Evolutionary conservation across 306 rosid genomes (phyloP).

Genomic region (Castanea crenata): DNA sequence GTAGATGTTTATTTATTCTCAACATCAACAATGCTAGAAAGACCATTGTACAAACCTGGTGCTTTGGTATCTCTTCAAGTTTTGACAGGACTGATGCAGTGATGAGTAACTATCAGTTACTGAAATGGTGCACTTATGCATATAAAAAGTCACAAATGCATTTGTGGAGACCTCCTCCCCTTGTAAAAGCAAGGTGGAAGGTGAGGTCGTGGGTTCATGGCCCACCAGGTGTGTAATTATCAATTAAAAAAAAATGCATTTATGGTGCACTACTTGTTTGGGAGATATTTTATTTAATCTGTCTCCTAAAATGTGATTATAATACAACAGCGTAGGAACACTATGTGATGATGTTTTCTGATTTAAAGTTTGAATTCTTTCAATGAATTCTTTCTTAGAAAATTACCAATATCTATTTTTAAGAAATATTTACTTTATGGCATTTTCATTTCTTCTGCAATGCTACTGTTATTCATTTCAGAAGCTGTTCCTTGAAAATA

Average conservation of each 20-base stretch:
- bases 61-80: neutral
- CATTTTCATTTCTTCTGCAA: neutral
- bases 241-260: no score
- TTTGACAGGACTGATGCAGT: neutral
- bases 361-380: neutral
- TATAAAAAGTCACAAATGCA: neutral
- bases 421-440: neutral
- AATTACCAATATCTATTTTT: neutral
- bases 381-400: neutral
- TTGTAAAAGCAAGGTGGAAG: no score
- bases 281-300: neutral
- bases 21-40: neutral
- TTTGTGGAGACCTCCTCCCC: neutral
- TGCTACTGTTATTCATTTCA: slow-evolving; percentile 9
- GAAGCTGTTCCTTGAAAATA: slow-evolving; percentile 4
- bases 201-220: no score
- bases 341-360: neutral
- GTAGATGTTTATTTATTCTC: neutral
- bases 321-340: neutral
- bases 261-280: neutral
- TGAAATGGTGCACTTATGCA: neutral
- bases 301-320: neutral
- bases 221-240: no score
- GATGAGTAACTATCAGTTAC: neutral
- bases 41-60: neutral